Percentiles rank a stretch among this genome's conserved stretches.
These are phyloP conservation scores for Colletotrichum navitas DNA, from an alignment of 2,329 filamentous ascomycete species.

Conservation along the genomic window DNA sequence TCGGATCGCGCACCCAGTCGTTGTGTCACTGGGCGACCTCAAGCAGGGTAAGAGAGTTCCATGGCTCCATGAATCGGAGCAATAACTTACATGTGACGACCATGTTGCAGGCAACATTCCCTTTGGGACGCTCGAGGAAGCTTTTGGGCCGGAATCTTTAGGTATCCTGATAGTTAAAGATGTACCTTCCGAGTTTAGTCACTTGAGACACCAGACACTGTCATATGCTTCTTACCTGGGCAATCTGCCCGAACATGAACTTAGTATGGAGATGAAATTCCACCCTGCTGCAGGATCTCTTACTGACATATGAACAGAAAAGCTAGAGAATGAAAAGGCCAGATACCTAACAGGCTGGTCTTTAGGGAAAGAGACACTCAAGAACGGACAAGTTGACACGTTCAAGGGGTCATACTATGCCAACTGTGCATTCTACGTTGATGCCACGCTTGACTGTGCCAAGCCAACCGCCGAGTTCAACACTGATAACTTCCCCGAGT, in stretches of 20 bases:
- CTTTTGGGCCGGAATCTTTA: slow-evolving; percentile 90
- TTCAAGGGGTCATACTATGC: slow-evolving; percentile 88
- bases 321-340: slow-evolving; percentile 69
- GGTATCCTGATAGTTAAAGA: slow-evolving; percentile 95
- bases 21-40: slow-evolving; percentile 72
- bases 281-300: slow-evolving; percentile 6
- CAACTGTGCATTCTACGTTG: slow-evolving; percentile 83
- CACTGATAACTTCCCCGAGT: slow-evolving; percentile 80
- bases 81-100: slow-evolving; percentile 38
- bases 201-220: slow-evolving; percentile 79
- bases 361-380: slow-evolving; percentile 83
- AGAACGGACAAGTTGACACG: slow-evolving; percentile 82
- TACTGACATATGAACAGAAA: slow-evolving; percentile 54
- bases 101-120: slow-evolving; percentile 69
- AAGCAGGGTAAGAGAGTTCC: slow-evolving; percentile 67
- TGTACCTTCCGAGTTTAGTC: slow-evolving; percentile 77
- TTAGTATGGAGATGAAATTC: slow-evolving; percentile 67
- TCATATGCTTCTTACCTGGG: slow-evolving; percentile 92
- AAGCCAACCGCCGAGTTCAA: slow-evolving; percentile 70
- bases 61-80: background rate
- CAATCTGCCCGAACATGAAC: slow-evolving; percentile 77
- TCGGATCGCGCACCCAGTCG: slow-evolving; percentile 66
- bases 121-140: slow-evolving; percentile 77
- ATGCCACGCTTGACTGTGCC: slow-evolving; percentile 71
- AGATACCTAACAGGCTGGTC: slow-evolving; percentile 83